Conservation (phyloP, 352 stramenopile genomes). For the Blastocystis sp. region DNA sequence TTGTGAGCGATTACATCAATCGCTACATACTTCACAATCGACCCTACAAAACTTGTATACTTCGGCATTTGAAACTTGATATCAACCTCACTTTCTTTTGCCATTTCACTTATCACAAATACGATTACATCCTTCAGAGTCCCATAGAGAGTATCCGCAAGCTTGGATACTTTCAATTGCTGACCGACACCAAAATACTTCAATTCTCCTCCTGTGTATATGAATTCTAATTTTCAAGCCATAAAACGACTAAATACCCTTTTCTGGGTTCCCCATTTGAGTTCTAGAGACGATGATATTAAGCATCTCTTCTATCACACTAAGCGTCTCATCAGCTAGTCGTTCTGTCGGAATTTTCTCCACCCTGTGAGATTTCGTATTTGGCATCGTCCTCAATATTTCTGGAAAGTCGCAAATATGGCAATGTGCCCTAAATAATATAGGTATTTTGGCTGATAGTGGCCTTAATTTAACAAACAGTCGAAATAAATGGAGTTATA, state of each 20-base stretch:
- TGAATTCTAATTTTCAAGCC: background rate
- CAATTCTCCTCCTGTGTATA: background rate
- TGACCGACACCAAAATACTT: constrained; percentile 42
- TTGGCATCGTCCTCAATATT: constrained; percentile 1
- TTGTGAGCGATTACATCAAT: constrained; percentile 31
- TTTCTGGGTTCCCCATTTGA: background rate
- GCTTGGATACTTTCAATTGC: constrained; percentile 35
- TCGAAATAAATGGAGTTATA: constrained; percentile 25
- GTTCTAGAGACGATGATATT: constrained; percentile 14
- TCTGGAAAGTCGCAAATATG: background rate
- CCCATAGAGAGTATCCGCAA: constrained; percentile 16
- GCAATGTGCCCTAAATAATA: background rate
- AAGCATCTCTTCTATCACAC: constrained; percentile 34
- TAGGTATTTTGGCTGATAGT: background rate
- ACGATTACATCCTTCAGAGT: constrained; percentile 55
- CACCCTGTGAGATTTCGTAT: background rate
- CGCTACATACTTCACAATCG: constrained; percentile 3
- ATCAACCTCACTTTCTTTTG: background rate
- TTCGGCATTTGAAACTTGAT: constrained; percentile 41
- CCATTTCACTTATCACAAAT: constrained; percentile 45
- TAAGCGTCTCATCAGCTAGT: constrained; percentile 7
- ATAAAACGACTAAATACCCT: background rate
- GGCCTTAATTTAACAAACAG: background rate
- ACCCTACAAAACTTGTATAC: constrained; percentile 42
- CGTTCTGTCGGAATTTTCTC: constrained; percentile 36